Evolutionary conservation across 163 green algal genomes (phyloP).

Genomic region (Chlorella variabilis): DNA sequence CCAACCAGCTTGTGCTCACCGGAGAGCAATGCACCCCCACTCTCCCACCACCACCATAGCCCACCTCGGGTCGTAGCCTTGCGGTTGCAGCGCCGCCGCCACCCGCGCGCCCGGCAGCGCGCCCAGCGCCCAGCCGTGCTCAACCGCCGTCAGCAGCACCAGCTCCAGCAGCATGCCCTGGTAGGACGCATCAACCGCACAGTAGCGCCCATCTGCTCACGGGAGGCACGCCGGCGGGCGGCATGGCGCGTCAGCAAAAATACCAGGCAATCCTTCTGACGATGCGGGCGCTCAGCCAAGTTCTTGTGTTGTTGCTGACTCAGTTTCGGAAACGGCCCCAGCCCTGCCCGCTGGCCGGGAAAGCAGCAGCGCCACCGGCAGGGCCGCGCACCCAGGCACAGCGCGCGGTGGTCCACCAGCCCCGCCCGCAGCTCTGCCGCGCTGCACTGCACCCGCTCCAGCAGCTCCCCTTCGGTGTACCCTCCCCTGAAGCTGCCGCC

Average conservation of each 20-base stretch:
- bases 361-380: background rate
- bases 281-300: too few relatives aligned
- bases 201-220: constrained; percentile 16
- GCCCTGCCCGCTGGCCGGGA: too few relatives aligned
- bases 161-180: constrained; percentile 65
- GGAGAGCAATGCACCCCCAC: too few relatives aligned
- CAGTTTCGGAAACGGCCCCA: too few relatives aligned
- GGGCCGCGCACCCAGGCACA: constrained; percentile 48
- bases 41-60: too few relatives aligned
- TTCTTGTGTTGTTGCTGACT: too few relatives aligned
- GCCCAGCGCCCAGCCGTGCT: constrained; percentile 56
- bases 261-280: too few relatives aligned
- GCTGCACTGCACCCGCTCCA: constrained; percentile 55
- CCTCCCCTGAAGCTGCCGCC: background rate
- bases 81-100: constrained; percentile 33
- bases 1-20: too few relatives aligned
- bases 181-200: constrained; percentile 36
- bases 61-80: constrained; percentile 56
- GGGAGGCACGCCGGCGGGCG: too few relatives aligned
- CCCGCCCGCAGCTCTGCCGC: constrained; percentile 57
- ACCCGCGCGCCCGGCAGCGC: constrained; percentile 27
- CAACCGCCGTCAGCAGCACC: constrained; percentile 58
- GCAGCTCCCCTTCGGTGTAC: constrained; percentile 57
- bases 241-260: too few relatives aligned
- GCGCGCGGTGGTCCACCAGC: constrained; percentile 48